phyloP scores from a whole-genome alignment of 768 basidiomycete species.

The Mycena capillaripes region DNA sequence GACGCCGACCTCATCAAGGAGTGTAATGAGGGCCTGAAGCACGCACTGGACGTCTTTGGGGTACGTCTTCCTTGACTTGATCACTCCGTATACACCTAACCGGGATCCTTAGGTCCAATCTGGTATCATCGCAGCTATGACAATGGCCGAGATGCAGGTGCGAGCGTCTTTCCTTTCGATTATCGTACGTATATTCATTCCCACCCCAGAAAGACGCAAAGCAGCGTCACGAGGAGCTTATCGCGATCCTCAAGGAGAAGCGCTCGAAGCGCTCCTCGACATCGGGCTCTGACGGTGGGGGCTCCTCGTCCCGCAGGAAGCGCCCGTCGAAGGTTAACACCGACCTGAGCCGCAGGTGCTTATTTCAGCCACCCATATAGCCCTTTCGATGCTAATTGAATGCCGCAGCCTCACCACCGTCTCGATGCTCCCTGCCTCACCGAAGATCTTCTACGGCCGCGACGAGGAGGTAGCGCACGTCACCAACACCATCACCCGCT shows the following conservation, averaged over 20 bases:
- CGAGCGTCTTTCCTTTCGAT: neutral
- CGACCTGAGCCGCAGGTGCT: neutral
- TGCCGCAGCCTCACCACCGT: slow-evolving; percentile 16
- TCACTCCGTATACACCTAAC: neutral
- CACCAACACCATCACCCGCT: slow-evolving; percentile 12
- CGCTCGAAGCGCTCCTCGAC: neutral
- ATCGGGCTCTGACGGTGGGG: neutral
- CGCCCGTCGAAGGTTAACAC: neutral
- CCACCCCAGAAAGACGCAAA: slow-evolving; percentile 26
- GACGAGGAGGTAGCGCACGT: slow-evolving; percentile 27
- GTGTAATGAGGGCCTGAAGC: slow-evolving; percentile 28
- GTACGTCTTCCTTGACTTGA: neutral
- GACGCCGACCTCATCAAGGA: slow-evolving; percentile 24
- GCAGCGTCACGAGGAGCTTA: slow-evolving; percentile 30
- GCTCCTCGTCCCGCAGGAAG: slow-evolving; percentile 3
- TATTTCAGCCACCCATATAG: neutral
- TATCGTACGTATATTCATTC: neutral
- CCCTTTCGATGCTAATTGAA: neutral
- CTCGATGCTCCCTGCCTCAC: slow-evolving; percentile 25
- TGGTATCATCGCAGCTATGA: slow-evolving; percentile 23
- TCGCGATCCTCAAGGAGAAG: slow-evolving; percentile 32
- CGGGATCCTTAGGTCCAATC: slow-evolving; percentile 9
- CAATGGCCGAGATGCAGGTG: slow-evolving; percentile 32
- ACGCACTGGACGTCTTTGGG: slow-evolving; percentile 30
- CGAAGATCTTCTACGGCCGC: slow-evolving; percentile 31